Percentiles rank a stretch among this genome's conserved stretches.
phyloP scores from a whole-genome alignment of 495 filamentous ascomycete genomes.

The Podospora comata region DNA sequence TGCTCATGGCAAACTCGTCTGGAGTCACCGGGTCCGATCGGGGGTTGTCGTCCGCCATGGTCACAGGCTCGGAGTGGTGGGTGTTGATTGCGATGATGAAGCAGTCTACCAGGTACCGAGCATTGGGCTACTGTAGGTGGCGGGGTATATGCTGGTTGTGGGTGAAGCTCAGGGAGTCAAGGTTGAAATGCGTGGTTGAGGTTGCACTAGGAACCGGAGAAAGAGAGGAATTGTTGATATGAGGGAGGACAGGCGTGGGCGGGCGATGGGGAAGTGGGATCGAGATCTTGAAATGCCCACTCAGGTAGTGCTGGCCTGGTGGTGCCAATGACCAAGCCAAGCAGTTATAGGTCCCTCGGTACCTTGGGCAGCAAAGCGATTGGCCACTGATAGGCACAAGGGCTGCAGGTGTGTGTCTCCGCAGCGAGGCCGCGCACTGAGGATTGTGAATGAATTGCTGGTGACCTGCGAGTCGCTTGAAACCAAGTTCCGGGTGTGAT shows the following conservation, averaged over 20 bases:
- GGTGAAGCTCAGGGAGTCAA: background rate
- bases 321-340: constrained; percentile 3
- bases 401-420: background rate
- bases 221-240: background rate
- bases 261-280: constrained; percentile 18
- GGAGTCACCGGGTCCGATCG: constrained; percentile 39
- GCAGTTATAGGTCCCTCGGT: background rate
- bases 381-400: constrained; percentile 5
- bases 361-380: constrained; percentile 7
- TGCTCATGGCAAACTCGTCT: constrained; percentile 38
- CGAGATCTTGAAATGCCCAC: constrained; percentile 15
- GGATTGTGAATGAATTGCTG: background rate
- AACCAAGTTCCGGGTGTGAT: background rate
- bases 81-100: background rate
- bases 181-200: background rate
- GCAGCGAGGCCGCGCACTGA: background rate
- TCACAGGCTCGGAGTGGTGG: constrained; percentile 1
- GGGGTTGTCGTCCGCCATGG: constrained; percentile 35
- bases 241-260: background rate
- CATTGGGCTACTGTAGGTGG: background rate
- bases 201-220: background rate
- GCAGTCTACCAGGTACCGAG: background rate
- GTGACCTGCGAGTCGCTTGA: background rate
- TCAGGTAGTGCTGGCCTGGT: constrained; percentile 2
- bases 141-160: background rate